phyloP scores from a whole-genome alignment of 148 eudicot genomes.

The Polygonum maritimum region DNA sequence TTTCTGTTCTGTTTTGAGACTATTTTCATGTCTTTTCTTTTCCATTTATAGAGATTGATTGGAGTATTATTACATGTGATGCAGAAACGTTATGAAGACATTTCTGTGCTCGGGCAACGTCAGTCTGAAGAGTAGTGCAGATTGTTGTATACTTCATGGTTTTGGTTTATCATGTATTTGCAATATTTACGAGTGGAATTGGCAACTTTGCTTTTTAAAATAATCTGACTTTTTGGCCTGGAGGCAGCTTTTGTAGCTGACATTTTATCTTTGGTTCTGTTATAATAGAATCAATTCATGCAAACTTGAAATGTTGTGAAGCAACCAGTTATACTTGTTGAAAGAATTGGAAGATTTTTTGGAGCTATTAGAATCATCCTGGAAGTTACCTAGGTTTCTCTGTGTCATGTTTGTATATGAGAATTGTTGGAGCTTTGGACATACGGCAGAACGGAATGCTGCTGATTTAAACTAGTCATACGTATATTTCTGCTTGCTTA shows the following conservation, averaged over 20 bases:
- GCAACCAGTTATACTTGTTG: background rate
- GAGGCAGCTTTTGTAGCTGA: slow-evolving; percentile 5
- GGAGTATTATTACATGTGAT: background rate
- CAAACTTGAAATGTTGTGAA: background rate
- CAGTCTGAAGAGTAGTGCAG: slow-evolving; percentile 12
- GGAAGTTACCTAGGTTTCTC: too few species aligned
- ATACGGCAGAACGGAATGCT: too few species aligned
- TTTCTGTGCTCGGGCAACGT: slow-evolving; percentile 15
- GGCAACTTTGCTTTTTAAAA: background rate
- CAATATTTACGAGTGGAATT: background rate
- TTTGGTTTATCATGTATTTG: background rate
- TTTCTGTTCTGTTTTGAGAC: background rate
- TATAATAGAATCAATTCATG: background rate
- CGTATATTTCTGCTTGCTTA: too few species aligned
- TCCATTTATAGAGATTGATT: background rate
- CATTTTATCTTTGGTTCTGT: background rate
- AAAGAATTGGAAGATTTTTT: too few species aligned
- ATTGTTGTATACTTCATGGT: background rate
- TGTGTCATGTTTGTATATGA: too few species aligned
- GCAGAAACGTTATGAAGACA: slow-evolving; percentile 20
- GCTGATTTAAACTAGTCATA: too few species aligned
- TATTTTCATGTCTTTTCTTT: background rate
- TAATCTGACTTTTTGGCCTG: background rate
- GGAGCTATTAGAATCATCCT: too few species aligned
- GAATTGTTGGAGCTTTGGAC: too few species aligned